Evolutionary conservation across 257 asterid species (phyloP), one percentile per base, ranked within the genome.

Genomic region (Lavandula angustifolia): DNA sequence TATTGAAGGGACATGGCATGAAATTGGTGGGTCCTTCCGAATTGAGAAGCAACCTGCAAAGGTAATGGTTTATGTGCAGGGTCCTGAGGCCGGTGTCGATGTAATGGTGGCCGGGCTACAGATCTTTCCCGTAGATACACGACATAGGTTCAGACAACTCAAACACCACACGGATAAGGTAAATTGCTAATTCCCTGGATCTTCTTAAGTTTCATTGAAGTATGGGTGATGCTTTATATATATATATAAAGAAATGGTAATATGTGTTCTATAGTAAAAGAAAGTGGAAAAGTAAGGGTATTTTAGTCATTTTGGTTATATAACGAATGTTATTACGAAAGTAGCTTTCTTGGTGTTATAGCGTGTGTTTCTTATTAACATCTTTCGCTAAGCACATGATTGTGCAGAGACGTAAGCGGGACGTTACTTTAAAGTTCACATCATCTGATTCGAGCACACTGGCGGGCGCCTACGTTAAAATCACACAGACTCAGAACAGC

Each of bases 21-120:
- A 92, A 75, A 76, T 89, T 8, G 95, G 94, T 35, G 98, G 94
- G 33, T 84, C 97, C 9, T 89, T 92, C 75, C 76, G 98, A 76
- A 76, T 89, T 2, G 98, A 92, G 81, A 92, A 84, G 77, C 84
- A 82, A 65, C 79, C 94, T 0, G 34, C 71, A 6, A 92, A 85
- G 72, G 80, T 89, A 29, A 78, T 85, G 83, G 94, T 74, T 63
- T 92, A 89, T 64, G 72, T 87, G 54, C 98, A 92, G 70, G 98
- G 98, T 60, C 95, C 98, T 54, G 89, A 84, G 68, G 73, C 85
- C 50, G 98, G 98, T 7, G 81, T 92, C 41, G 89, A 92, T 76
- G 66, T 92, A 56, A 87, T 89, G 97, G 89, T 92, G 70, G 97
- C 86, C 18, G 98, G 97, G 16, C 82, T 92, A 58, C 95, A 87